Conservation (phyloP, 768 basidiomycete genomes). For the Gymnopilus dilepis region DNA sequence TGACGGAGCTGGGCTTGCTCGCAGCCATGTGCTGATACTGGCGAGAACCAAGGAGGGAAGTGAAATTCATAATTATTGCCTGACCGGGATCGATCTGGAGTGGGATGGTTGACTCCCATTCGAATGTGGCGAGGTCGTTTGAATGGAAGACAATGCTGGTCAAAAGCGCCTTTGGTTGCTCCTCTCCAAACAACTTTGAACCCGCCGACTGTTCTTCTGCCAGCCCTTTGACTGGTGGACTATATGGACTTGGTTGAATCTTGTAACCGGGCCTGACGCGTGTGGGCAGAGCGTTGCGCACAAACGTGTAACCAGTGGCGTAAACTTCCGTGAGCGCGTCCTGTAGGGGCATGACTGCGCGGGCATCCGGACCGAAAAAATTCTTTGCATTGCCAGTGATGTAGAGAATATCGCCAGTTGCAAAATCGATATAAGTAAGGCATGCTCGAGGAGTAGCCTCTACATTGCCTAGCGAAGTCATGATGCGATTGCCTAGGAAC, state of each 20-base stretch:
- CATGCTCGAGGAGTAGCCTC: slow-evolving; percentile 60
- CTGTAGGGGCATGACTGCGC: slow-evolving; percentile 58
- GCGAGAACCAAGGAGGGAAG: slow-evolving; percentile 50
- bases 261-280: slow-evolving; percentile 41
- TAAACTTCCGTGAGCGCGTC: slow-evolving; percentile 52
- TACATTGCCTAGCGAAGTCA: slow-evolving; percentile 70
- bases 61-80: slow-evolving; percentile 59
- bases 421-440: slow-evolving; percentile 60
- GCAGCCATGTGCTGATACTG: slow-evolving; percentile 59
- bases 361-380: slow-evolving; percentile 52
- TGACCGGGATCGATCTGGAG: slow-evolving; percentile 52
- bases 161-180: slow-evolving; percentile 40
- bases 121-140: slow-evolving; percentile 59
- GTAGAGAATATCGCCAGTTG: slow-evolving; percentile 62
- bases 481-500: slow-evolving; percentile 57
- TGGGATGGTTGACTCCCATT: slow-evolving; percentile 42
- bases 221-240: slow-evolving; percentile 59
- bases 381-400: slow-evolving; percentile 62
- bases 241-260: slow-evolving; percentile 52
- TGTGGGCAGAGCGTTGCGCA: slow-evolving; percentile 59
- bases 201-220: slow-evolving; percentile 47
- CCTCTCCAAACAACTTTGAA: slow-evolving; percentile 31
- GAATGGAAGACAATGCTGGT: slow-evolving; percentile 47
- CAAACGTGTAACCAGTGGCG: slow-evolving; percentile 57
- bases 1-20: slow-evolving; percentile 46